These are phyloP conservation scores for Aspergillus sp. DNA, from an alignment of 2,329 filamentous ascomycete genomes.

Conservation along the genomic window DNA sequence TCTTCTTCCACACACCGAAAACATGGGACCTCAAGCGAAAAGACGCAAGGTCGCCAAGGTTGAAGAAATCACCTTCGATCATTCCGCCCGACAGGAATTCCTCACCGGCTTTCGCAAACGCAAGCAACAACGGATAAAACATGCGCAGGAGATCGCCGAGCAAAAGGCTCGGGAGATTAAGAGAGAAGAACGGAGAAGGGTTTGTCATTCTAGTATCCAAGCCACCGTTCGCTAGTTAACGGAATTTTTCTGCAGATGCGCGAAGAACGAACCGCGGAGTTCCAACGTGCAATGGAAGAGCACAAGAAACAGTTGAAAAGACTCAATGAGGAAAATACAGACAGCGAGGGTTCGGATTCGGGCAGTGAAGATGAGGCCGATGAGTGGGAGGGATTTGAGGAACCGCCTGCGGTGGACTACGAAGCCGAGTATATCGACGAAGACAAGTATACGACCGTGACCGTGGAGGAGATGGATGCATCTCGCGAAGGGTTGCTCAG, in stretches of 20 bases:
- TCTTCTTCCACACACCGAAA: neutral
- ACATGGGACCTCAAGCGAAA: slow-evolving; percentile 61
- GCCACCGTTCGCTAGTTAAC: neutral
- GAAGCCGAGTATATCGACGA: slow-evolving; percentile 97
- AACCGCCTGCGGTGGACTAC: slow-evolving; percentile 63
- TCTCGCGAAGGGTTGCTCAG: slow-evolving; percentile 70
- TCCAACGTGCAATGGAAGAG: slow-evolving; percentile 76
- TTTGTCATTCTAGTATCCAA: slow-evolving; percentile 40
- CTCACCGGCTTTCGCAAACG: slow-evolving; percentile 96
- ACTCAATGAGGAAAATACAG: slow-evolving; percentile 47
- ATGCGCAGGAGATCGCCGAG: slow-evolving; percentile 77
- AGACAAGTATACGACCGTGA: slow-evolving; percentile 92
- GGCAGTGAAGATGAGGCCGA: slow-evolving; percentile 42
- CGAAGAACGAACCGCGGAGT: slow-evolving; percentile 76
- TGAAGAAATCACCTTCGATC: slow-evolving; percentile 85
- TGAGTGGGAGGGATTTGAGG: slow-evolving; percentile 65
- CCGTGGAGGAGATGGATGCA: slow-evolving; percentile 82
- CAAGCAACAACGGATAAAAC: slow-evolving; percentile 79
- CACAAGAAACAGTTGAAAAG: slow-evolving; percentile 70
- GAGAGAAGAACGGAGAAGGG: slow-evolving; percentile 72
- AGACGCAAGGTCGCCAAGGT: slow-evolving; percentile 63
- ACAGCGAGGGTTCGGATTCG: slow-evolving; percentile 22
- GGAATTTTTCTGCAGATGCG: slow-evolving; percentile 60
- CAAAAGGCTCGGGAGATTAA: slow-evolving; percentile 76
- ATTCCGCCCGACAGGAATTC: slow-evolving; percentile 75